Evolutionary conservation across 257 asterid species (phyloP), one percentile per base, ranked within the genome.

Genomic region (Przewalskia tangutica): DNA sequence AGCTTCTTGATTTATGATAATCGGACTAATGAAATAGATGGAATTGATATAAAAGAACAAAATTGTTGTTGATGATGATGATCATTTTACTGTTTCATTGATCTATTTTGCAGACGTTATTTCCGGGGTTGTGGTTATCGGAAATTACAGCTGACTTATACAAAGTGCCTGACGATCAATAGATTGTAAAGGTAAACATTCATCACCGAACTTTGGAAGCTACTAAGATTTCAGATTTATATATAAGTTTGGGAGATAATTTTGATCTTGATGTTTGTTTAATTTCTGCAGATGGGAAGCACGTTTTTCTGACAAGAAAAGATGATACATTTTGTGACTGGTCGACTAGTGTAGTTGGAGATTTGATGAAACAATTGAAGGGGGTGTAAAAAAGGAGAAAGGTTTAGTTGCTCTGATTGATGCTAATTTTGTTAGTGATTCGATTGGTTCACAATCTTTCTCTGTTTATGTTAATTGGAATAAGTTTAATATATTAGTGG

Each of bases 61-160:
- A 10, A 3, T 6, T 38, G 8, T 36, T 42, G 32, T 17, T 23
- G 80, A 0, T 9, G 4, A 67, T 44, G 46, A 46, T 40, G 13
- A 73, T 64, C 5, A 51, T 23, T 71, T 55, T 12, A 38, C 23
- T 63, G 68, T 64, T 83, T 42, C 7, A n/a, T 78, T 78, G 58
- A 11, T 83, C 58, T 27, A 10, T 83, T 32, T 0, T 83, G 77
- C 83, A 83, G 83, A 83, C 81, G 17, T 18, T 83, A 36, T 83
- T 79, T 56, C 86, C 86, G 40, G 86, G 86, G 14, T 48, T 83
- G 48, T 79, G 86, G 83, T 79, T 83, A 73, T 67, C 83, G 46
- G 86, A 83, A 34, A 79, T 83, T 54, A 83, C 76, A 42, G 76
- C 83, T 55, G 81, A 83, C 60, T 66, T 83, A 36, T 83, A 83